Conservation (phyloP, 2,329 filamentous ascomycete genomes). For the Fusarium nygamai region DNA sequence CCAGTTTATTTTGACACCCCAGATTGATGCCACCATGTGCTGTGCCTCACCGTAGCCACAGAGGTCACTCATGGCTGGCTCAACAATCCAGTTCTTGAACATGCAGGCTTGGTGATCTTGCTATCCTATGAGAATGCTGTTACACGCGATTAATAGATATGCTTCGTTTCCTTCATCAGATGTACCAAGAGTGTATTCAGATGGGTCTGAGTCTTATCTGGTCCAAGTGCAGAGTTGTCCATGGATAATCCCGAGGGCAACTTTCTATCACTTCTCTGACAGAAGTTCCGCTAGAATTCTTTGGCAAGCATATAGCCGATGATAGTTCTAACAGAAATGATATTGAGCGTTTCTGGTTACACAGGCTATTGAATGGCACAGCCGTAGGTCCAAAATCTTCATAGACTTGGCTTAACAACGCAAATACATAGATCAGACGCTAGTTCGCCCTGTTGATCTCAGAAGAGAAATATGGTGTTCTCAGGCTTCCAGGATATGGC, state of each 20-base stretch:
- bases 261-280: neutral
- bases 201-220: neutral
- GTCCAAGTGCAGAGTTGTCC: neutral
- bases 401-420: too few species aligned
- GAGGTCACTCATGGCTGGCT: neutral
- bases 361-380: neutral
- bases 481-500: neutral
- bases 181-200: too few species aligned
- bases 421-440: too few species aligned
- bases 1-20: neutral
- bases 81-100: neutral
- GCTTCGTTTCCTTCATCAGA: neutral
- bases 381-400: neutral
- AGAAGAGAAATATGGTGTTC: neutral
- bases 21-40: neutral
- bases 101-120: too few species aligned
- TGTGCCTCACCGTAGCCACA: neutral
- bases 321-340: too few species aligned
- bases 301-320: neutral
- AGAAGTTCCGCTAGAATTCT: fast-evolving
- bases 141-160: too few species aligned
- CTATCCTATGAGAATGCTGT: neutral
- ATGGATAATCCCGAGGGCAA: neutral
- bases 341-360: neutral
- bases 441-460: neutral